Conservation (phyloP, 345 rosid genomes). For the Pistacia atlantica region DNA sequence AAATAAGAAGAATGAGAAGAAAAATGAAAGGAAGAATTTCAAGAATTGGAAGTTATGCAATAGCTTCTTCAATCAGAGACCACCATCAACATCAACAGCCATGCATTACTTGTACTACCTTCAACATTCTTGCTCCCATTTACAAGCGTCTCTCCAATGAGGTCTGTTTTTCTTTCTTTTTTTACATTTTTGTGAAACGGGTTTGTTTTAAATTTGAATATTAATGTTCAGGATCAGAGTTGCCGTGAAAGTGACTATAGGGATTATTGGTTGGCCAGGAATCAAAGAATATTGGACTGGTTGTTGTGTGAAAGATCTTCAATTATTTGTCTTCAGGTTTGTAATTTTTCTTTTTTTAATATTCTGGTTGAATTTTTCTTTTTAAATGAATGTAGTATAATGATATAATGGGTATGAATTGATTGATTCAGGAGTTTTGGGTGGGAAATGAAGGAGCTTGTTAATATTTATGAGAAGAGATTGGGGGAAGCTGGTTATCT, state of each 20-base stretch:
- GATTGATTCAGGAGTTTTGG: conserved; percentile 78
- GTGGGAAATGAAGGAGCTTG: conserved; percentile 90
- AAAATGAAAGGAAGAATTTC: conserved; percentile 60
- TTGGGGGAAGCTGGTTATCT: conserved; percentile 85
- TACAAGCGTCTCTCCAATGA: conserved; percentile 73
- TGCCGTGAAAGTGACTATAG: conserved; percentile 79
- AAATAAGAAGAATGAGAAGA: conserved; percentile 24
- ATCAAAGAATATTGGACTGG: conserved; percentile 80
- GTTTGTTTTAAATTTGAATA: neutral
- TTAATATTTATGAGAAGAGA: conserved; percentile 76
- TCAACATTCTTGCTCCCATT: conserved; percentile 88
- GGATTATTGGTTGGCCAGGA: conserved; percentile 72
- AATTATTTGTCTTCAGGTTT: conserved; percentile 89
- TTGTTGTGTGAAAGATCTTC: conserved; percentile 79
- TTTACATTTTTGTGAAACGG: neutral
- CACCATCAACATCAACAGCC: conserved; percentile 69
- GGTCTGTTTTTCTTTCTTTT: conserved; percentile 22
- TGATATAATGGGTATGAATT: neutral
- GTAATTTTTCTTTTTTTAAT: neutral
- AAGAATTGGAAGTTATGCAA: conserved; percentile 87
- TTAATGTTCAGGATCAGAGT: conserved; percentile 49
- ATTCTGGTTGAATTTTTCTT: neutral
- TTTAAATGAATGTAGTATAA: too few relatives aligned
- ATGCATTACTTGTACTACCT: conserved; percentile 82
- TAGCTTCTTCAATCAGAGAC: conserved; percentile 70